These are phyloP conservation scores for Umbelopsis sp. DNA, from an alignment of 192 early-diverging fungal species.

Conservation along the genomic window DNA sequence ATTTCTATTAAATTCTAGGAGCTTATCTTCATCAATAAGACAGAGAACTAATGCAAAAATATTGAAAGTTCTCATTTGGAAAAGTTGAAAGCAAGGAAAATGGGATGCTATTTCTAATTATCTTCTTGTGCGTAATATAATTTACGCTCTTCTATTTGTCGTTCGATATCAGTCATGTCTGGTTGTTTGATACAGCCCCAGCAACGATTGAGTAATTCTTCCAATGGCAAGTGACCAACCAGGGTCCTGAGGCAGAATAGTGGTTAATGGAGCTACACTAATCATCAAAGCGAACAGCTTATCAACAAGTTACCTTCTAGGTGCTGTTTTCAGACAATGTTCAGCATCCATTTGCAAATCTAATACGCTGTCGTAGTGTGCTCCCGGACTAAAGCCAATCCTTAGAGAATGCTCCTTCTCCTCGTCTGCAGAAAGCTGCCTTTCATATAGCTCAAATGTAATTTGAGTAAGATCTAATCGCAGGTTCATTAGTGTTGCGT, in stretches of 20 bases:
- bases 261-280: neutral
- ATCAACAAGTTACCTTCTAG: constrained; percentile 56
- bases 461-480: constrained; percentile 89
- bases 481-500: neutral
- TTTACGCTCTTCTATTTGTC: constrained; percentile 39
- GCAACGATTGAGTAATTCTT: constrained; percentile 66
- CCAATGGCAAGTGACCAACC: constrained; percentile 80
- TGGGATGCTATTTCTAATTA: neutral
- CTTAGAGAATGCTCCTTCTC: constrained; percentile 87
- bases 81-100: neutral
- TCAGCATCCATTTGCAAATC: constrained; percentile 84
- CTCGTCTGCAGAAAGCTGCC: constrained; percentile 54
- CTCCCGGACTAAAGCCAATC: constrained; percentile 89
- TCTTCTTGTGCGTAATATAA: constrained; percentile 43
- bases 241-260: constrained; percentile 62
- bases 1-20: neutral
- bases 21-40: neutral
- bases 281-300: neutral
- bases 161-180: constrained; percentile 32
- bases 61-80: neutral
- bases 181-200: constrained; percentile 58
- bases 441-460: constrained; percentile 94
- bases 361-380: constrained; percentile 88
- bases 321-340: constrained; percentile 83
- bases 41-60: neutral